These are phyloP conservation scores for Hanseniaspora clermontiae DNA, from an alignment of 805 yeast species.

Conservation along the genomic window DNA sequence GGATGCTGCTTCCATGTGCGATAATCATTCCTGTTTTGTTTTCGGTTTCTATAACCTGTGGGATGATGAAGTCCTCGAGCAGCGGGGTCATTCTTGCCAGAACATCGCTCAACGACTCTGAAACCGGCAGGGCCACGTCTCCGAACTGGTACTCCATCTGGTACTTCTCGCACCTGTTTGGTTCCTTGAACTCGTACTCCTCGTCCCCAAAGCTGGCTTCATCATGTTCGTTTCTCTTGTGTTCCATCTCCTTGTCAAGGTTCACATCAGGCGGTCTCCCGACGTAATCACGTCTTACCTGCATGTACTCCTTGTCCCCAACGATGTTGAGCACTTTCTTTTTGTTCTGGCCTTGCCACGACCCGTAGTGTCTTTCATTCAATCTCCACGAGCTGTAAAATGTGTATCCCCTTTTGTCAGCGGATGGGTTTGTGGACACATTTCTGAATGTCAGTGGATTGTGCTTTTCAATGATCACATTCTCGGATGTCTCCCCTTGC, in stretches of 20 bases:
- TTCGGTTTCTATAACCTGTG: slow-evolving; percentile 33
- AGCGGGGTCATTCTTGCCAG: slow-evolving; percentile 53
- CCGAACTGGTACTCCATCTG: slow-evolving; percentile 29
- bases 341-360: slow-evolving; percentile 66
- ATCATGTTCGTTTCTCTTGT: slow-evolving; percentile 29
- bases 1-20: slow-evolving; percentile 72
- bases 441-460: slow-evolving; percentile 7
- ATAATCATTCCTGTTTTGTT: slow-evolving; percentile 53
- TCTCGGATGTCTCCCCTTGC: background rate
- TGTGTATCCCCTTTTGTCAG: slow-evolving; percentile 37
- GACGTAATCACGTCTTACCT: slow-evolving; percentile 65
- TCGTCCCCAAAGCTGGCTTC: slow-evolving; percentile 14
- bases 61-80: slow-evolving; percentile 37
- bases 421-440: background rate
- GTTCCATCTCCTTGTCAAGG: slow-evolving; percentile 26
- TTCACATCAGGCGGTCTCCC: slow-evolving; percentile 51
- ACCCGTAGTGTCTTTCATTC: slow-evolving; percentile 77
- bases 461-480: slow-evolving; percentile 11
- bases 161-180: slow-evolving; percentile 27
- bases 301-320: slow-evolving; percentile 65
- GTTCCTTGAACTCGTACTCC: slow-evolving; percentile 28
- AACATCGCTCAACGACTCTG: slow-evolving; percentile 67
- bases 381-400: slow-evolving; percentile 63
- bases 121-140: slow-evolving; percentile 44
- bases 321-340: slow-evolving; percentile 49